Evolutionary conservation across 2,329 filamentous ascomycete genomes (phyloP).

Genomic region (Colletotrichum sidae): DNA sequence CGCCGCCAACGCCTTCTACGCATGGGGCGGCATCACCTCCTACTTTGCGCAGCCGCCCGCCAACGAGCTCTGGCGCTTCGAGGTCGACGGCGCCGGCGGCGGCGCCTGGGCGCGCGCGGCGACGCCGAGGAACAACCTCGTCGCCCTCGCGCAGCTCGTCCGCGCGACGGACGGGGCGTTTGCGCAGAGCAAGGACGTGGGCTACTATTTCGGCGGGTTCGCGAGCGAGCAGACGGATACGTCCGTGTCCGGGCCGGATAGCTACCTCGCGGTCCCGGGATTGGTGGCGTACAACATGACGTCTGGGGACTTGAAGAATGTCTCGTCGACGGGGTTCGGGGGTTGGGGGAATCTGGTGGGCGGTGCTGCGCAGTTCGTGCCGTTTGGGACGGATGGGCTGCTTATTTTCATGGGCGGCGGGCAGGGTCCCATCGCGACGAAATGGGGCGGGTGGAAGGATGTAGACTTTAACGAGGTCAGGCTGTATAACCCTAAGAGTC

Average conservation of each 20-base stretch:
- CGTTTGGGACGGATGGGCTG: slow-evolving; percentile 48
- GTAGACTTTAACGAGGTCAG: slow-evolving; percentile 44
- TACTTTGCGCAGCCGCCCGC: slow-evolving; percentile 39
- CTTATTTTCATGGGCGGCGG: slow-evolving; percentile 48
- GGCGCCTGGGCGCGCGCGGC: slow-evolving; percentile 46
- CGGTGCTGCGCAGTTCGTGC: slow-evolving; percentile 46
- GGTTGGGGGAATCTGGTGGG: slow-evolving; percentile 44
- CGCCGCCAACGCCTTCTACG: slow-evolving; percentile 45
- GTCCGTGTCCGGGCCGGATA: slow-evolving; percentile 36
- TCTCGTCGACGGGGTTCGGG: slow-evolving; percentile 41
- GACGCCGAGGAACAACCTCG: slow-evolving; percentile 41
- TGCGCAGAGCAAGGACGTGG: slow-evolving; percentile 41
- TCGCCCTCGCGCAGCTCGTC: slow-evolving; percentile 50
- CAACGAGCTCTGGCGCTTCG: slow-evolving; percentile 48
- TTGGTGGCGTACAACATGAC: slow-evolving; percentile 48
- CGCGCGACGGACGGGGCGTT: slow-evolving; percentile 45
- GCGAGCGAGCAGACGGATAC: slow-evolving; percentile 41
- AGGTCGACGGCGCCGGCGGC: slow-evolving; percentile 45
- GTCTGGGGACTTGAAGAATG: slow-evolving; percentile 46
- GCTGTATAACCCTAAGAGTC: slow-evolving; percentile 46
- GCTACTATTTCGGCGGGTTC: slow-evolving; percentile 48
- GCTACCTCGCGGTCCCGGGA: slow-evolving; percentile 41
- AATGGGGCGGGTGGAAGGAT: slow-evolving; percentile 38
- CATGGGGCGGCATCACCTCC: slow-evolving; percentile 47
- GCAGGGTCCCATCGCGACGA: slow-evolving; percentile 41